Percentiles rank a stretch among this genome's conserved stretches.
Conservation (phyloP, 2,329 filamentous ascomycete species). For the Pseudogymnoascus sp. region DNA sequence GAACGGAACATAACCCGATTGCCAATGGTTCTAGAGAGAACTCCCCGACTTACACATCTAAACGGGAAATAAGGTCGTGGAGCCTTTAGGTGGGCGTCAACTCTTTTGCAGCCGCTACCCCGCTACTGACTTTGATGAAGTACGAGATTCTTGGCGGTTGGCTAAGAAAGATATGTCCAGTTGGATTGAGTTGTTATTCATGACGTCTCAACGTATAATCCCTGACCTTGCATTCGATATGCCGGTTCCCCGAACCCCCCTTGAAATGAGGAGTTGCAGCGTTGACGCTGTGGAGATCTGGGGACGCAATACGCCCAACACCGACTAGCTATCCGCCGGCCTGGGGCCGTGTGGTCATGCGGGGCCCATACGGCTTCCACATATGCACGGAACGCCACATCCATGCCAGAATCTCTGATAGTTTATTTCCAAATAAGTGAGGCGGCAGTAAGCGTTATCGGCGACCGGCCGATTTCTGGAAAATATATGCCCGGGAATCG, state of each 20-base stretch:
- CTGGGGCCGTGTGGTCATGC: not conserved
- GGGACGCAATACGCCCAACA: not conserved
- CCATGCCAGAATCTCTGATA: not conserved
- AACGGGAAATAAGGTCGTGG: not conserved
- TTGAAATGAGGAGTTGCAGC: not conserved
- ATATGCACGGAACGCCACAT: conserved; percentile 3
- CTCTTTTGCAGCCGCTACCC: not conserved
- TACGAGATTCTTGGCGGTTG: not conserved
- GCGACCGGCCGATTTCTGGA: not conserved
- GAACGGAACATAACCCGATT: not conserved
- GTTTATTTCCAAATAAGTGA: not conserved
- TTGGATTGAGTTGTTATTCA: conserved; percentile 2
- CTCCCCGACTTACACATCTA: not conserved
- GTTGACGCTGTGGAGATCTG: not conserved
- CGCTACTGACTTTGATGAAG: not conserved
- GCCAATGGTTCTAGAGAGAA: not conserved
- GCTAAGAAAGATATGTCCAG: not conserved
- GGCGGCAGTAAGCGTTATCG: not conserved
- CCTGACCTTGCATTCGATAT: not conserved
- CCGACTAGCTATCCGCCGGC: not conserved
- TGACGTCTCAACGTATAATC: not conserved
- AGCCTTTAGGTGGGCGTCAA: conserved; percentile 3
- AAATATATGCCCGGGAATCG: not conserved
- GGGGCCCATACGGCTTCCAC: not conserved
- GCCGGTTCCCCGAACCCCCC: not conserved